These are phyloP conservation scores for Boletales sp. DNA, from an alignment of 768 basidiomycete species.

Conservation along the genomic window DNA sequence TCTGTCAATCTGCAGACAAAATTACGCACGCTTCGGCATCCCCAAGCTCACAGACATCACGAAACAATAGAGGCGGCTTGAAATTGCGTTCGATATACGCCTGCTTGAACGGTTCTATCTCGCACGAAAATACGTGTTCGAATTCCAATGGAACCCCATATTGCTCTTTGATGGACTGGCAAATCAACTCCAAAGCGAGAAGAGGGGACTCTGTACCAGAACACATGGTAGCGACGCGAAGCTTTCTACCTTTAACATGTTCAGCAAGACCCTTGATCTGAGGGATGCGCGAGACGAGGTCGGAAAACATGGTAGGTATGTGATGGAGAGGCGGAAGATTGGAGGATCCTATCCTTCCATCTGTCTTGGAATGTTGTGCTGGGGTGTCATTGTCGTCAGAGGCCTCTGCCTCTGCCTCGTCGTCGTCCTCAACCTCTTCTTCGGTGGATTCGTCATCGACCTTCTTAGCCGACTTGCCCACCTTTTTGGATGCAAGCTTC, in stretches of 20 bases:
- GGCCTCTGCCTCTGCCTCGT: conserved; percentile 22
- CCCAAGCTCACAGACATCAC: conserved; percentile 91
- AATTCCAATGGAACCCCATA: conserved; percentile 62
- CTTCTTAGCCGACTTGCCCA: conserved; percentile 29
- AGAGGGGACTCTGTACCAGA: conserved; percentile 95
- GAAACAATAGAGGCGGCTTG: conserved; percentile 85
- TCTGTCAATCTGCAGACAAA: not conserved
- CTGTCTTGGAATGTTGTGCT: conserved; percentile 35
- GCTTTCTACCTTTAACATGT: conserved; percentile 69
- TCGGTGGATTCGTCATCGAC: conserved; percentile 29
- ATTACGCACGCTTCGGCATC: conserved; percentile 66
- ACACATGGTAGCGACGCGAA: conserved; percentile 96
- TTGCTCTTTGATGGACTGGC: conserved; percentile 67
- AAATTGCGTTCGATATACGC: conserved; percentile 98
- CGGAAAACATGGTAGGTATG: conserved; percentile 69
- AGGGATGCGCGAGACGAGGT: conserved; percentile 65
- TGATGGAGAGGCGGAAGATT: conserved; percentile 74
- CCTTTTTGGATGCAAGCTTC: conserved; percentile 26
- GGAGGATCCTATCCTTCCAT: conserved; percentile 49
- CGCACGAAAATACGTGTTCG: conserved; percentile 95
- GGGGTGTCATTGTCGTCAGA: conserved; percentile 31
- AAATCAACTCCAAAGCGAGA: conserved; percentile 83
- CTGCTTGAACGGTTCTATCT: conserved; percentile 96
- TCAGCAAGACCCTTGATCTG: conserved; percentile 64
- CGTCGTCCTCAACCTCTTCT: conserved; percentile 33